phyloP scores from a whole-genome alignment of 2,329 filamentous ascomycete genomes.

The Dactylellina leptospora region DNA sequence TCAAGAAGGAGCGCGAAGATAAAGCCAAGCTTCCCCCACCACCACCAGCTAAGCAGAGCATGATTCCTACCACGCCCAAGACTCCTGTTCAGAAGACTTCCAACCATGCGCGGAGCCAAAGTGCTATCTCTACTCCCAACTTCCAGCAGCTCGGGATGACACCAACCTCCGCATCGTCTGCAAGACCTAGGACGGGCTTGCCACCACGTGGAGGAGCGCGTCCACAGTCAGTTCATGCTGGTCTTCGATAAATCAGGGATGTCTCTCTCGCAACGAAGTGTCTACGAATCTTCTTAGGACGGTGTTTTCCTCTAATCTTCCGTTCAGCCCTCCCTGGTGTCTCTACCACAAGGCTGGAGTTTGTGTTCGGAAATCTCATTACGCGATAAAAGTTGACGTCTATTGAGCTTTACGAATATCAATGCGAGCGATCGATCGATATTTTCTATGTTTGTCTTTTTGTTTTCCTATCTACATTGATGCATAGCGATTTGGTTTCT shows the following conservation, averaged over 20 bases:
- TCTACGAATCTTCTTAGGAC: slow-evolving; percentile 31
- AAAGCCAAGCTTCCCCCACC: slow-evolving; percentile 34
- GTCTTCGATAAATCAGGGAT: slow-evolving; percentile 29
- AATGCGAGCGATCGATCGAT: slow-evolving; percentile 29
- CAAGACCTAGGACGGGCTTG: slow-evolving; percentile 28
- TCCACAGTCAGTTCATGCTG: slow-evolving; percentile 44
- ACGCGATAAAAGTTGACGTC: slow-evolving; percentile 38
- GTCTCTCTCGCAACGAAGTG: slow-evolving; percentile 6
- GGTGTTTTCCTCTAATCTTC: neutral
- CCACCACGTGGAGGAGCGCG: slow-evolving; percentile 38
- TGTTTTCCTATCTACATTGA: slow-evolving; percentile 19
- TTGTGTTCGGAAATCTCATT: slow-evolving; percentile 46
- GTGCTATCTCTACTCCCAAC: slow-evolving; percentile 42
- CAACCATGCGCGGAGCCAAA: slow-evolving; percentile 41
- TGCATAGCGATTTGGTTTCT: slow-evolving; percentile 52
- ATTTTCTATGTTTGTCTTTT: slow-evolving; percentile 17
- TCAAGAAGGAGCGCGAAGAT: slow-evolving; percentile 61
- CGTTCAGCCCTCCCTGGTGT: slow-evolving; percentile 8
- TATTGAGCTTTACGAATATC: slow-evolving; percentile 47
- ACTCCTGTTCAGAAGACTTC: slow-evolving; percentile 42
- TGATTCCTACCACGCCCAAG: slow-evolving; percentile 41
- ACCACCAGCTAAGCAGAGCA: slow-evolving; percentile 37
- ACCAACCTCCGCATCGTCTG: slow-evolving; percentile 28
- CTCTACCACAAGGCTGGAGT: slow-evolving; percentile 16
- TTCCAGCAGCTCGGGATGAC: slow-evolving; percentile 50